A percentile compares a stretch with the other conserved stretches of the same genome.
phyloP scores from a whole-genome alignment of 306 rosid species.

The Dalbergia oliveri region DNA sequence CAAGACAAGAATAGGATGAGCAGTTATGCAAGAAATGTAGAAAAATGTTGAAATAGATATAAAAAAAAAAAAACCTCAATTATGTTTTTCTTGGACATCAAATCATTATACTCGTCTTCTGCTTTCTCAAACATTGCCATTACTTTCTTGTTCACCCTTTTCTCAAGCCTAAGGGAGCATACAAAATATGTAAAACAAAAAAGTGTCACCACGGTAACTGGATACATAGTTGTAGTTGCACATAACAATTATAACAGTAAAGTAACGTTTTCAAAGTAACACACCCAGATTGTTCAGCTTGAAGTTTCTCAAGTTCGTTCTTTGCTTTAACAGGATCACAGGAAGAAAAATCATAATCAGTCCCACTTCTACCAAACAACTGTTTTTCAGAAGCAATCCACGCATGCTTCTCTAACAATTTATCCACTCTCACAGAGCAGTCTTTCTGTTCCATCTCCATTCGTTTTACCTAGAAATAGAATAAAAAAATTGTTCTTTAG shows the following conservation, averaged over 20 bases:
- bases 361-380: conserved; percentile 83
- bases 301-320: conserved; percentile 78
- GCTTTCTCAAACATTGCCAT: conserved; percentile 99
- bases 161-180: conserved; percentile 75
- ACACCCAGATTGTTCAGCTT: conserved; percentile 90
- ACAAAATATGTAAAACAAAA: conserved; percentile 15
- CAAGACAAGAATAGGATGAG: conserved; percentile 50
- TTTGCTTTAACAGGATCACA: conserved; percentile 76
- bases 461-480: conserved; percentile 69
- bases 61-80: conserved; percentile 73
- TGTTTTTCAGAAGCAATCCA: conserved; percentile 95
- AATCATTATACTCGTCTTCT: conserved; percentile 96
- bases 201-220: conserved; percentile 41
- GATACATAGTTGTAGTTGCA: conserved; percentile 13
- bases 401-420: conserved; percentile 86
- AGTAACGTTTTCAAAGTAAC: conserved; percentile 45
- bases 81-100: conserved; percentile 93
- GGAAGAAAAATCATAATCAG: conserved; percentile 90
- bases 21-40: conserved; percentile 35
- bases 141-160: conserved; percentile 98
- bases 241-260: conserved; percentile 21
- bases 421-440: conserved; percentile 86
- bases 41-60: conserved; percentile 25
- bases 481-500: conserved; percentile 41
- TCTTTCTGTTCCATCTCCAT: conserved; percentile 91